These are phyloP conservation scores for Viola pubescens DNA, from an alignment of 441 rosid species.

Conservation along the genomic window DNA sequence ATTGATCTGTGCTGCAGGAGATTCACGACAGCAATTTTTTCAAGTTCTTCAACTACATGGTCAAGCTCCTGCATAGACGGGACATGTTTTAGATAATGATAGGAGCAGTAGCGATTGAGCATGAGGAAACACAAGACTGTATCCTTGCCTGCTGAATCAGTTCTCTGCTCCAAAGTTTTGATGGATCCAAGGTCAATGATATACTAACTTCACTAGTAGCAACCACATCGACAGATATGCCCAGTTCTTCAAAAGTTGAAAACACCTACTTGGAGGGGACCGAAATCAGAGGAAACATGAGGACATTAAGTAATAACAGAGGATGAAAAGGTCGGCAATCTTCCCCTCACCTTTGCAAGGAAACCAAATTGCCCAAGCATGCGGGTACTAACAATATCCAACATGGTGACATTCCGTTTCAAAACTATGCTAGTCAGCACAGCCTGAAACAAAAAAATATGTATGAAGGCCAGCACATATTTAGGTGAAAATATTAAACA, in stretches of 20 bases:
- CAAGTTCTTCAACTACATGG: conserved; percentile 74
- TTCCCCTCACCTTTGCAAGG: conserved; percentile 67
- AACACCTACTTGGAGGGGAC: conserved; percentile 47
- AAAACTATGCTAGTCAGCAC: conserved; percentile 89
- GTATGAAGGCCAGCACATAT: neutral
- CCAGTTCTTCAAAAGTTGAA: conserved; percentile 84
- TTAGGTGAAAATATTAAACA: neutral
- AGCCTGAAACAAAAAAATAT: conserved; percentile 40
- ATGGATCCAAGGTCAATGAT: conserved; percentile 88
- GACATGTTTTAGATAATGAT: neutral
- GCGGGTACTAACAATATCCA: conserved; percentile 91
- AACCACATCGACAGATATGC: conserved; percentile 94
- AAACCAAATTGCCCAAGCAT: conserved; percentile 97
- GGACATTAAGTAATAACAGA: neutral
- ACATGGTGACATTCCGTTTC: conserved; percentile 89
- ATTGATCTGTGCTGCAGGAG: conserved; percentile 78
- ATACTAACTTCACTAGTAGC: conserved; percentile 99
- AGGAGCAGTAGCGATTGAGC: no score
- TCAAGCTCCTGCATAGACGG: conserved; percentile 52
- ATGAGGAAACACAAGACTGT: neutral
- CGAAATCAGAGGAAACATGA: neutral
- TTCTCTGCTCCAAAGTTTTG: conserved; percentile 60
- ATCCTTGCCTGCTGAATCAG: conserved; percentile 1
- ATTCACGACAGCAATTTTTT: conserved; percentile 74
- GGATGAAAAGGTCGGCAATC: neutral